Conservation (phyloP, 805 yeast genomes). For the Lipomyces sp. region DNA sequence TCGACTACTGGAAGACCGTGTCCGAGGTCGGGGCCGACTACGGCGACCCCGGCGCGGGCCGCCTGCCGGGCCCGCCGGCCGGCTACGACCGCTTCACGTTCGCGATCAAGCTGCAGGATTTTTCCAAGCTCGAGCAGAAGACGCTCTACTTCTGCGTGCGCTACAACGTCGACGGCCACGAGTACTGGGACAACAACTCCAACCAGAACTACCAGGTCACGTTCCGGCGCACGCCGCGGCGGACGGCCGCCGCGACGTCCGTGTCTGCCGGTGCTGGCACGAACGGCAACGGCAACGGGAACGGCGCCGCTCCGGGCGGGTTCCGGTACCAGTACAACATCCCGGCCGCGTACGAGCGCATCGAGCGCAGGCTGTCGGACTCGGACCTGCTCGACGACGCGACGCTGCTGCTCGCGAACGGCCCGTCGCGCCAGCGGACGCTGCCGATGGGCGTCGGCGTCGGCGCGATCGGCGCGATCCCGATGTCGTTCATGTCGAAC, state of each 20-base stretch:
- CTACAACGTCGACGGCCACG: conserved; percentile 49
- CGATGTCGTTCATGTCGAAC: background rate
- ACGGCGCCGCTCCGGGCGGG: background rate
- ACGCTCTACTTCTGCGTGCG: conserved; percentile 55
- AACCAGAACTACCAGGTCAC: conserved; percentile 55
- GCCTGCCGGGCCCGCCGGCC: conserved; percentile 32
- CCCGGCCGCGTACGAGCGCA: background rate
- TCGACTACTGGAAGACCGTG: conserved; percentile 75
- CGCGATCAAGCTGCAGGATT: conserved; percentile 45
- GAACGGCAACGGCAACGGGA: background rate
- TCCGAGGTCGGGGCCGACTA: conserved; percentile 64
- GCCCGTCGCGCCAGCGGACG: background rate
- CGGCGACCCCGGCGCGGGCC: conserved; percentile 46
- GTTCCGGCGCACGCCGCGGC: conserved; percentile 35
- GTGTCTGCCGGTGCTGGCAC: background rate
- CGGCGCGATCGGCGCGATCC: too few species aligned
- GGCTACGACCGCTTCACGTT: conserved; percentile 66
- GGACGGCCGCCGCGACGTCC: background rate
- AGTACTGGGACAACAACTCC: conserved; percentile 76
- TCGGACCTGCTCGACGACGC: conserved; percentile 1
- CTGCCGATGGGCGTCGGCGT: too few species aligned
- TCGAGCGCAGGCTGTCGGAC: conserved; percentile 17
- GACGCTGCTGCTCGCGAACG: conserved; percentile 7
- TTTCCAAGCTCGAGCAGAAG: conserved; percentile 36
- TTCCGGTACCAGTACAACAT: background rate